Evolutionary conservation across 805 yeast species (phyloP).

Genomic region (Myxozyma lipomycoides): DNA sequence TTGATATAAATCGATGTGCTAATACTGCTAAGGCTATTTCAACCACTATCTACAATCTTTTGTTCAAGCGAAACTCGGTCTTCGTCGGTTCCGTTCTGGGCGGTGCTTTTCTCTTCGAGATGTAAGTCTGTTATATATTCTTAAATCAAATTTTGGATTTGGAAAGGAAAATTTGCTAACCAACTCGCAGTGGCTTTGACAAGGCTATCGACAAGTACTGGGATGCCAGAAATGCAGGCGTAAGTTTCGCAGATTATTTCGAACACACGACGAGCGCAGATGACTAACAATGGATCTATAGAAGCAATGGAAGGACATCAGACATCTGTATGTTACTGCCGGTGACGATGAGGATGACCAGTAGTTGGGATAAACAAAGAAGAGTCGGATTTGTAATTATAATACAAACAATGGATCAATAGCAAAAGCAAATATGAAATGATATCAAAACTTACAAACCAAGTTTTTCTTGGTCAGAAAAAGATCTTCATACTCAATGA

Average conservation of each 20-base stretch:
- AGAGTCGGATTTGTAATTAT: too few species aligned
- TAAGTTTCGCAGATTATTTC: conserved; percentile 23
- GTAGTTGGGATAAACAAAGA: background rate
- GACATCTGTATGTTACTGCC: conserved; percentile 17
- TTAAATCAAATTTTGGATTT: background rate
- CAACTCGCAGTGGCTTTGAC: conserved; percentile 34
- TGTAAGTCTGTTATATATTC: conserved; percentile 14
- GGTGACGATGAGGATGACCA: conserved; percentile 13
- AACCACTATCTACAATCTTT: conserved; percentile 50
- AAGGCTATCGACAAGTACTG: conserved; percentile 37
- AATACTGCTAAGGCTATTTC: conserved; percentile 32
- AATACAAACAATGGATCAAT: too few species aligned
- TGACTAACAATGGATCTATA: too few species aligned
- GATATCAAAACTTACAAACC: too few species aligned
- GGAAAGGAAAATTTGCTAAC: background rate
- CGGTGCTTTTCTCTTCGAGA: conserved; percentile 78
- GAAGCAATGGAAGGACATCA: conserved; percentile 30
- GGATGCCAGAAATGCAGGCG: conserved; percentile 40
- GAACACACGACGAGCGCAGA: too few species aligned
- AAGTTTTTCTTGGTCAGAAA: too few species aligned
- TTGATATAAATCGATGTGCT: too few species aligned
- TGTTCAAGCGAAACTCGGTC: conserved; percentile 78
- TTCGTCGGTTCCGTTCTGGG: conserved; percentile 72
- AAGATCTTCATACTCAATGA: too few species aligned
- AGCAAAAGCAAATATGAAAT: too few species aligned